These are phyloP conservation scores for Pythium dissimile DNA, from an alignment of 352 stramenopile genomes.

Conservation along the genomic window DNA sequence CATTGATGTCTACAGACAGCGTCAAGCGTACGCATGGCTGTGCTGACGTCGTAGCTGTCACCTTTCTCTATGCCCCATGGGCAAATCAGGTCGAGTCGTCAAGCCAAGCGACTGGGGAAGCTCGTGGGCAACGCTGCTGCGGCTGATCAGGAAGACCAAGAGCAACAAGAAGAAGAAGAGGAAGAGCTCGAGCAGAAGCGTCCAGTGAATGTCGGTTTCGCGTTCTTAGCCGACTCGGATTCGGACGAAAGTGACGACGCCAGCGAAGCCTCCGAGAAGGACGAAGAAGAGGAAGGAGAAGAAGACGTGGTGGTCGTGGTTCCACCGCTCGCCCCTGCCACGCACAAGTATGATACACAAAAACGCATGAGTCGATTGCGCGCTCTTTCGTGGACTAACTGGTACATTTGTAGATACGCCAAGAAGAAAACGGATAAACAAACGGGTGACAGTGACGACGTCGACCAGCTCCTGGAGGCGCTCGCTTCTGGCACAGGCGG, in stretches of 20 bases:
- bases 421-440: constrained; percentile 31
- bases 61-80: not conserved
- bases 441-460: constrained; percentile 28
- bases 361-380: too few relatives aligned
- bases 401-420: constrained; percentile 20
- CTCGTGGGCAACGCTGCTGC: constrained; percentile 35
- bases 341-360: not conserved
- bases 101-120: constrained; percentile 64
- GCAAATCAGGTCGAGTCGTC: constrained; percentile 60
- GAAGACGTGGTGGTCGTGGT: not conserved
- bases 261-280: constrained; percentile 14
- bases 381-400: constrained; percentile 12
- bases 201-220: constrained; percentile 53
- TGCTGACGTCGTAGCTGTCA: too few relatives aligned
- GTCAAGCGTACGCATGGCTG: too few relatives aligned
- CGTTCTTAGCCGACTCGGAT: constrained; percentile 71
- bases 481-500: constrained; percentile 43
- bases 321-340: not conserved
- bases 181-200: constrained; percentile 54
- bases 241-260: constrained; percentile 33
- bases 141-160: constrained; percentile 18
- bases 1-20: too few relatives aligned
- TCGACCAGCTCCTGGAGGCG: constrained; percentile 69
- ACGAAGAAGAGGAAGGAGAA: constrained; percentile 36
- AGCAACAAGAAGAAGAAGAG: constrained; percentile 35